These are phyloP conservation scores for Litsea cubeba DNA, from an alignment of 164 flowering plant species.

Conservation along the genomic window DNA sequence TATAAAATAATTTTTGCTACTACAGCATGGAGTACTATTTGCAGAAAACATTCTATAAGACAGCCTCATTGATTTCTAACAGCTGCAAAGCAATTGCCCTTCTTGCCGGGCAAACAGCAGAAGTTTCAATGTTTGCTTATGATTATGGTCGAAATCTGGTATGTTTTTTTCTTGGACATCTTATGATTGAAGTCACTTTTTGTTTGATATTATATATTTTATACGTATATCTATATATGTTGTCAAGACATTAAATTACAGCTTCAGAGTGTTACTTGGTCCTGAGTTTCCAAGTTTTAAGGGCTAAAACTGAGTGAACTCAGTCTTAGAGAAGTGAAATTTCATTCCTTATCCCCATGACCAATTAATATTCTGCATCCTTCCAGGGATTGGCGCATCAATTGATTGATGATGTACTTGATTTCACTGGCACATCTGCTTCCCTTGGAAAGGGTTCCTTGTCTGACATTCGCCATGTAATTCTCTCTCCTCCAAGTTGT, in stretches of 20 bases:
- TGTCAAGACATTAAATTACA: too few species aligned
- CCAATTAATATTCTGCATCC: neutral
- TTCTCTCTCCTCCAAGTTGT: constrained; percentile 1
- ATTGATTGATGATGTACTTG: constrained; percentile 90
- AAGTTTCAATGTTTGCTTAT: constrained; percentile 76
- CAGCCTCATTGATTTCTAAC: constrained; percentile 90
- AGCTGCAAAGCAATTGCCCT: constrained; percentile 93
- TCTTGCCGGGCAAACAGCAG: constrained; percentile 88
- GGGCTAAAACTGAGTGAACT: neutral
- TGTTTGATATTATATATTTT: neutral
- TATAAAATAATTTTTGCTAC: constrained; percentile 5
- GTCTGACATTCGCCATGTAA: constrained; percentile 92
- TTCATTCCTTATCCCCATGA: neutral
- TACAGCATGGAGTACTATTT: constrained; percentile 94
- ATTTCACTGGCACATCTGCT: constrained; percentile 92
- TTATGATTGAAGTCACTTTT: neutral
- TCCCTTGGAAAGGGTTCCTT: constrained; percentile 95
- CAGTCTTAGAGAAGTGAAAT: neutral
- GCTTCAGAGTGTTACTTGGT: too few species aligned
- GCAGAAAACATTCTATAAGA: constrained; percentile 93
- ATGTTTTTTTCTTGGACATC: constrained; percentile 18
- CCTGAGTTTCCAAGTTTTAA: neutral
- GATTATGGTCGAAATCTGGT: constrained; percentile 96
- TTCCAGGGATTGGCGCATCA: constrained; percentile 94
- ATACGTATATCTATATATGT: too few species aligned